Evolutionary conservation across 2,329 filamentous ascomycete species (phyloP).

Genomic region (Exophiala sideris): DNA sequence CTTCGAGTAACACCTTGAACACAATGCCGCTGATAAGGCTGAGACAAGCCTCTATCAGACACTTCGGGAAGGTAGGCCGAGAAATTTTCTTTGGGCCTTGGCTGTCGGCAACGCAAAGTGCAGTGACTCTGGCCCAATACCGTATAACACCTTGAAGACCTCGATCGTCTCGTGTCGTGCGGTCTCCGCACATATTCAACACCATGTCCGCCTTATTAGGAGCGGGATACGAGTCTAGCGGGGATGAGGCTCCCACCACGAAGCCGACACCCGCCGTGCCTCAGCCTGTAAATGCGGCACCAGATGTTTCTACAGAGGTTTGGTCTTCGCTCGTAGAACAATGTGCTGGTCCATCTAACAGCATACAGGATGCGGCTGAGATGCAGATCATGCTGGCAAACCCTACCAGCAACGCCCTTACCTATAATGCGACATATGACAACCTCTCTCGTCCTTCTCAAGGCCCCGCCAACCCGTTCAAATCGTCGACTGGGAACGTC

Average conservation of each 20-base stretch:
- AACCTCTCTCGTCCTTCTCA: constrained; percentile 63
- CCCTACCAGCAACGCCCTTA: constrained; percentile 48
- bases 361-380: constrained; percentile 46
- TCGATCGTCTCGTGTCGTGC: too few relatives aligned
- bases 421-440: constrained; percentile 63
- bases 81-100: too few relatives aligned
- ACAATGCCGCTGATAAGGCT: too few relatives aligned
- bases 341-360: constrained; percentile 30
- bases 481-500: constrained; percentile 54
- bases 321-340: constrained; percentile 39
- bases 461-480: constrained; percentile 74
- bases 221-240: constrained; percentile 46
- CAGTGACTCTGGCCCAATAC: too few relatives aligned
- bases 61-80: too few relatives aligned
- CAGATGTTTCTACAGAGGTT: constrained; percentile 56
- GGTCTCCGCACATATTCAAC: not conserved
- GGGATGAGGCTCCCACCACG: constrained; percentile 40
- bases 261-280: constrained; percentile 29
- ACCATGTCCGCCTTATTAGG: constrained; percentile 45
- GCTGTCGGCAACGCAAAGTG: too few relatives aligned
- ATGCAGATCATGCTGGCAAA: constrained; percentile 52
- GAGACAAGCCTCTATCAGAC: too few relatives aligned
- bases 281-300: constrained; percentile 45
- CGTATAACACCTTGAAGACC: too few relatives aligned
- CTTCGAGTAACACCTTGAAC: too few relatives aligned